These are phyloP conservation scores for Candida dubliniensis DNA, from an alignment of 1,139 yeast genomes.

Conservation along the genomic window DNA sequence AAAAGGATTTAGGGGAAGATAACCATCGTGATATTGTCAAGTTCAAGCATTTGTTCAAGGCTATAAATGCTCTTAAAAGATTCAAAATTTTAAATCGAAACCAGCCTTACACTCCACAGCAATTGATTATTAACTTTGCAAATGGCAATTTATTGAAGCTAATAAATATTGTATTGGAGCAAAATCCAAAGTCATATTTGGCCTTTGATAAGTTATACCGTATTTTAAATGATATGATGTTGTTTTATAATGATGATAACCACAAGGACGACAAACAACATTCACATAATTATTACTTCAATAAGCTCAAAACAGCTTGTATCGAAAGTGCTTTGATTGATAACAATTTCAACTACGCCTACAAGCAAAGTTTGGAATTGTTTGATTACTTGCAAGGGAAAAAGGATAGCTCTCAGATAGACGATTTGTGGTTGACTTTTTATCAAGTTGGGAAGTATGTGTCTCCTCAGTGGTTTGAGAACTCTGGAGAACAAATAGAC, in stretches of 20 bases:
- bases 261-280: neutral
- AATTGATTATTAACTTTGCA: slow-evolving; percentile 25
- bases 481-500: slow-evolving; percentile 17
- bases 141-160: slow-evolving; percentile 26
- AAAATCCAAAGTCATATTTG: slow-evolving; percentile 54
- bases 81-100: slow-evolving; percentile 38
- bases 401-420: slow-evolving; percentile 20
- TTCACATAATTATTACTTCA: slow-evolving; percentile 22
- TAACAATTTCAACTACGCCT: slow-evolving; percentile 56
- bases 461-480: slow-evolving; percentile 48
- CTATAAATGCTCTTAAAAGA: slow-evolving; percentile 29
- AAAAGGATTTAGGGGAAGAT: slow-evolving; percentile 11
- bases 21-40: slow-evolving; percentile 21
- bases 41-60: slow-evolving; percentile 32
- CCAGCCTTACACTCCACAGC: slow-evolving; percentile 29
- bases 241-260: slow-evolving; percentile 19
- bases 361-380: slow-evolving; percentile 33
- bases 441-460: slow-evolving; percentile 61
- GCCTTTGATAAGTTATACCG: slow-evolving; percentile 45
- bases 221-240: slow-evolving; percentile 41
- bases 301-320: slow-evolving; percentile 48
- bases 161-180: slow-evolving; percentile 46
- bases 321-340: slow-evolving; percentile 58
- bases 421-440: slow-evolving; percentile 56
- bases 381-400: slow-evolving; percentile 21